Base-by-base conservation (phyloP, 2,329 filamentous ascomycete species). In the Pseudocercospora eumusae region DNA sequence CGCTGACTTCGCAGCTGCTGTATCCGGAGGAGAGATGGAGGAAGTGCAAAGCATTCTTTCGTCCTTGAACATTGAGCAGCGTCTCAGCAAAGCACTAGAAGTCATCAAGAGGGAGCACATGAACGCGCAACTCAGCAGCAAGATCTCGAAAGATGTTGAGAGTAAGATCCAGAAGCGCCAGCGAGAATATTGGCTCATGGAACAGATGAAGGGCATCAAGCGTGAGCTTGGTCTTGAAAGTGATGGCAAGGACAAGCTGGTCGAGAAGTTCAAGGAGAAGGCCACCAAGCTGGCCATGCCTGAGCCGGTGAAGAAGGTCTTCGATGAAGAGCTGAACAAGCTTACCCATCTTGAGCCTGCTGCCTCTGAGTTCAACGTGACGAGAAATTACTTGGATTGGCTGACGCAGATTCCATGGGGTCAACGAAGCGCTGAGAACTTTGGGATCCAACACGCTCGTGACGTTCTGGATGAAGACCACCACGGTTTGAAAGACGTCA, bases 121-220 rank as follows among this genome's bases (percentile, higher is more conserved):
- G 90, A 99, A 98, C 70, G 95, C 95, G 0, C 91, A 98, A 75
- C 82, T 99, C 28, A 93, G 97, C 76, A 93, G 91, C 61, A 99
- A 98, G 82, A 98, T 99, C 62, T 92, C 90, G 62, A 97, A 97
- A 79, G 95, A 99, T 73, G 96, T 99, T 18, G 95, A 98, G 76
- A 92, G 86, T 73, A 97, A 96, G 79, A 98, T 99, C 58, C 93
- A 93, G 71, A 98, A 99, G 79, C 88, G 93, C 28, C 95, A 99
- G 76, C 88, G 95, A 57, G 95, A 99, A 75, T 99, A 98, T 79
- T 98, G 92, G 91, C 81, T 99, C 52, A 96, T 96, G 92, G 95
- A 99, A 78, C 96, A 99, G 76, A 96, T 99, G 93, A 98, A 98
- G 81, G 95, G 93, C 25, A 99, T 99, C 73, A 89, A 92, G 62